Conservation (phyloP, 257 asterid species). For the Solanum pinnatisectum region DNA sequence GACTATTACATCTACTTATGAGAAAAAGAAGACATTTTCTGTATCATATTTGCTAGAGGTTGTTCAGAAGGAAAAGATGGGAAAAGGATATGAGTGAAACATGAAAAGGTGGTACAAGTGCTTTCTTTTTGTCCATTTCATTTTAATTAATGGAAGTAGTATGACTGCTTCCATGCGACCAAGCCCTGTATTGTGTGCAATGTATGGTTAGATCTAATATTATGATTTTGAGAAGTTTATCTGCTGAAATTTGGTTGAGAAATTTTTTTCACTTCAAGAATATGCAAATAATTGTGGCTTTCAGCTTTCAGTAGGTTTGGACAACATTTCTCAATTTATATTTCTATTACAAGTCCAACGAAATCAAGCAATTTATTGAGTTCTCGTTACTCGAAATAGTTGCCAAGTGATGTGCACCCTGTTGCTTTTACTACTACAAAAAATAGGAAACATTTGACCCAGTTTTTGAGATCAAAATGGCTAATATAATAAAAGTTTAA, state of each 20-base stretch:
- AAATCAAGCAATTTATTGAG: neutral
- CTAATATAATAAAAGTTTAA: neutral
- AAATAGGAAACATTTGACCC: neutral
- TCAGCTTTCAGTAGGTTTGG: neutral
- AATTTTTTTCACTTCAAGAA: neutral
- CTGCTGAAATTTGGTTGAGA: neutral
- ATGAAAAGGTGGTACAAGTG: neutral
- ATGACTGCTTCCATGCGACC: neutral
- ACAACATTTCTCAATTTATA: neutral
- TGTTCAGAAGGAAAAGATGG: neutral
- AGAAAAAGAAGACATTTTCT: neutral
- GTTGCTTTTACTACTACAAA: neutral
- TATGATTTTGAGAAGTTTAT: neutral
- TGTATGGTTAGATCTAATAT: neutral
- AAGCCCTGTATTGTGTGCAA: neutral
- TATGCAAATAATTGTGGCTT: neutral
- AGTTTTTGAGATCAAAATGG: neutral
- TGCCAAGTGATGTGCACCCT: neutral
- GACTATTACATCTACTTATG: neutral
- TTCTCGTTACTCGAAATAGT: neutral
- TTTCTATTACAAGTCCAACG: neutral
- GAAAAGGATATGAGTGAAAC: neutral
- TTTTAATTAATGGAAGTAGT: neutral
- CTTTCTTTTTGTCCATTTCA: neutral
- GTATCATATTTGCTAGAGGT: neutral